Conservation (phyloP, 331 rosid species). For the Dryas integrifolia region DNA sequence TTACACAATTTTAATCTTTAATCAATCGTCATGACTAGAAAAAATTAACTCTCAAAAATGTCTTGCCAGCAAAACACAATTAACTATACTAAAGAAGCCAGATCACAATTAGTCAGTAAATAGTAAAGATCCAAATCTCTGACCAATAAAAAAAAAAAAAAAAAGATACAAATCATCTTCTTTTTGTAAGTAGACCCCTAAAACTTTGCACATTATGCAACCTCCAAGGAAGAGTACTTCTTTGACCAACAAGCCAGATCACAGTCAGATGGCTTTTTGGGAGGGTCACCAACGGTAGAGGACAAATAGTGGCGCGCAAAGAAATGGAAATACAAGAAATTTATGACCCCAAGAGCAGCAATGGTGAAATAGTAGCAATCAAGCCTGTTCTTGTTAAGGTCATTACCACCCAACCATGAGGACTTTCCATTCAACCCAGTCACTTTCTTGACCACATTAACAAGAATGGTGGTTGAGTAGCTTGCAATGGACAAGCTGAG, state of each 20-base stretch:
- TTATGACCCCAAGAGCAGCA: conserved; percentile 34
- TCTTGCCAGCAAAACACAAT: no score
- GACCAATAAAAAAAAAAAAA: no score
- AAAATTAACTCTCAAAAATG: no score
- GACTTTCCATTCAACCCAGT: conserved; percentile 12
- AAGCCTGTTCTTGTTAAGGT: conserved; percentile 55
- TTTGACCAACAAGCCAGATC: neutral
- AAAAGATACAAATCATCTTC: no score
- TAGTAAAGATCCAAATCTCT: no score
- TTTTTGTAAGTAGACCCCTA: no score
- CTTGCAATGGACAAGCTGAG: conserved; percentile 43
- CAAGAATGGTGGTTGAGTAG: conserved; percentile 35
- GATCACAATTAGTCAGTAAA: no score
- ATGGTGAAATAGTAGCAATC: conserved; percentile 49
- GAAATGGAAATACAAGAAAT: conserved; percentile 40
- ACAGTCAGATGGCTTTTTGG: neutral
- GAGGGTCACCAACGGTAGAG: neutral
- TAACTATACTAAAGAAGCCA: no score
- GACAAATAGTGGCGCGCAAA: conserved; percentile 32
- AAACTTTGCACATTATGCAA: no score
- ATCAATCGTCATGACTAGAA: no score
- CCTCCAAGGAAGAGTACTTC: no score
- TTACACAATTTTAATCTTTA: no score
- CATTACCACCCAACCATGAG: conserved; percentile 59
- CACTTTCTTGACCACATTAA: conserved; percentile 21